Base-by-base conservation (phyloP, 2,329 filamentous ascomycete genomes). In the Samsoniella hepiali region DNA sequence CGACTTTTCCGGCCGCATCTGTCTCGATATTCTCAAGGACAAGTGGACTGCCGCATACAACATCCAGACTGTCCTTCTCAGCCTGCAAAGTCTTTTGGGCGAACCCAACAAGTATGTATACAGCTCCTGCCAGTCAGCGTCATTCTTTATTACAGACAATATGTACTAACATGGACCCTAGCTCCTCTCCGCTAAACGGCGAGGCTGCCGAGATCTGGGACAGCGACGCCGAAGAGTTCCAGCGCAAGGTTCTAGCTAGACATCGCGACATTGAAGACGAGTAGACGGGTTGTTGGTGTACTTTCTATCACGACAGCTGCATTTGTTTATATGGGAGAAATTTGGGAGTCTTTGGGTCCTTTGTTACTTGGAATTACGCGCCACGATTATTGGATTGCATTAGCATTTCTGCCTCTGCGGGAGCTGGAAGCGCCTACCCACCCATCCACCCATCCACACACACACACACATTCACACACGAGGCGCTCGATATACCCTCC, bases 1-100 rank as follows among this genome's bases (percentile, higher is more conserved):
- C 70, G 95, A 99, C 79, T 97, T 99, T 80, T 93, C 91, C 3
- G 95, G 95, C 47, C 87, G 95, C 63, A 99, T 99, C 77, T 99
- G 95, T 76, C 84, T 99, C 65, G 96, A 99, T 73, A 99, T 99
- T 69, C 83, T 99, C 68, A 98, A 97, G 84, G 95, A 98, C 77
- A 97, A 97, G 81, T 99, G 95, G 95, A 97, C 93, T 65, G 93
- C 95, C 22, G 93, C 96, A 50, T 96, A 97, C 84, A 98, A 98
- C 73, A 93, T 96, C 66, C 91, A 96, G 77, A 96, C 90, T 54
- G 91, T 99, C 54, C 81, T 99, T 62, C 77, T 99, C 71, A 98
- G 94, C 70, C 79, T 99, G 77, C 95, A 99, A 79, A 97, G 93
- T 77, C 80, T 99, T 72, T 84, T 99, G 38, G 95, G 94, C 32